These are phyloP conservation scores for Penicillium sp. DNA, from an alignment of 2,329 filamentous ascomycete species.

Conservation along the genomic window DNA sequence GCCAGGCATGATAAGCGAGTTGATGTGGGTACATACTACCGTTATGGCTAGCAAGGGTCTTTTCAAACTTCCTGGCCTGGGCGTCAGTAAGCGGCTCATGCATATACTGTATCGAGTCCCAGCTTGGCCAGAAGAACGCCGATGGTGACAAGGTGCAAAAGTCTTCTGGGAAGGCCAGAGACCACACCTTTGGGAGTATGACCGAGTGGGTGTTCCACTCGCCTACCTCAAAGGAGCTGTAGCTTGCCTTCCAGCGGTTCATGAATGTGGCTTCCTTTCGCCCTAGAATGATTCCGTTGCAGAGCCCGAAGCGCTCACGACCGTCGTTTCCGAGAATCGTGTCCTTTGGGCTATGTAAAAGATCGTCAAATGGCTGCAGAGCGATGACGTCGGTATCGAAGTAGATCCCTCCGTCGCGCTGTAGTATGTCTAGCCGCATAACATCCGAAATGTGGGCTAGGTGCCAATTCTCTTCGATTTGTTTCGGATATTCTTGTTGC, in stretches of 20 bases:
- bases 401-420: neutral
- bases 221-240: neutral
- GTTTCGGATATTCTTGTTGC: neutral
- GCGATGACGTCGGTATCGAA: neutral
- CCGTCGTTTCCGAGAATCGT: neutral
- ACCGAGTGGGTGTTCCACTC: neutral
- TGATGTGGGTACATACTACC: neutral
- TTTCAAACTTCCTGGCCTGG: neutral
- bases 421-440: neutral
- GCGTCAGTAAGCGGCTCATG: neutral
- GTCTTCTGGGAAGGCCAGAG: neutral
- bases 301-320: neutral
- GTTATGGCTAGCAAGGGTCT: neutral
- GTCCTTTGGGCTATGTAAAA: neutral
- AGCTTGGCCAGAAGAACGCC: neutral
- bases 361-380: neutral
- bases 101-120: neutral
- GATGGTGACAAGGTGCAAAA: neutral
- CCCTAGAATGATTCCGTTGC: neutral
- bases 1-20: neutral
- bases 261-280: neutral
- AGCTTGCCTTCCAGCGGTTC: neutral
- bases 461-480: neutral
- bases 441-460: neutral
- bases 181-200: neutral